Conservation (phyloP, 345 rosid genomes). For the Turnera subulata region DNA sequence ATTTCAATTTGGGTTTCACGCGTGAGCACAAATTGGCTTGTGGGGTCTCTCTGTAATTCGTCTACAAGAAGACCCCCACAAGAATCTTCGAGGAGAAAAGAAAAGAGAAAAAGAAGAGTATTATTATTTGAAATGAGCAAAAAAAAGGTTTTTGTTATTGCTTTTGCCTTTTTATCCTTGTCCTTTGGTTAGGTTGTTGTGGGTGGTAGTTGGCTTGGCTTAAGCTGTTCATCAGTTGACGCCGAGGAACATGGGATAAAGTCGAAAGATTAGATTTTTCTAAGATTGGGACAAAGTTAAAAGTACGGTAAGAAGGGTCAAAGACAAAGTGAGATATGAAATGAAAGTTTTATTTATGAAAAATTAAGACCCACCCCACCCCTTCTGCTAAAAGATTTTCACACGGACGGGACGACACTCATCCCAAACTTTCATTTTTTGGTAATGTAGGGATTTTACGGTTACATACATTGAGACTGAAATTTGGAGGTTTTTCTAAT, state of each 20-base stretch:
- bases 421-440: too few relatives aligned
- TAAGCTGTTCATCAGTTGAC: background rate
- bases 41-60: background rate
- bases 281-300: background rate
- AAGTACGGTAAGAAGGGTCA: too few relatives aligned
- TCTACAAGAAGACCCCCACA: constrained; percentile 6
- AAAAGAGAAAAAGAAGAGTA: too few relatives aligned
- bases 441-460: too few relatives aligned
- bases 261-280: background rate
- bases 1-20: constrained; percentile 8
- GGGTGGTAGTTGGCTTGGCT: background rate
- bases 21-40: background rate
- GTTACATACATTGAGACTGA: too few relatives aligned
- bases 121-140: too few relatives aligned
- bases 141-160: background rate
- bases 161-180: background rate
- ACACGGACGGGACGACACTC: too few relatives aligned
- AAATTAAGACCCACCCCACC: too few relatives aligned
- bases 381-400: too few relatives aligned
- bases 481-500: too few relatives aligned
- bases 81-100: background rate
- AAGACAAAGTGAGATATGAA: too few relatives aligned
- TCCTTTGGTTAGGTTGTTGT: background rate
- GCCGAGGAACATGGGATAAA: background rate
- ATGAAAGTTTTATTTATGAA: too few relatives aligned